phyloP scores from a whole-genome alignment of 257 asterid genomes.

The Henckelia pumila region DNA sequence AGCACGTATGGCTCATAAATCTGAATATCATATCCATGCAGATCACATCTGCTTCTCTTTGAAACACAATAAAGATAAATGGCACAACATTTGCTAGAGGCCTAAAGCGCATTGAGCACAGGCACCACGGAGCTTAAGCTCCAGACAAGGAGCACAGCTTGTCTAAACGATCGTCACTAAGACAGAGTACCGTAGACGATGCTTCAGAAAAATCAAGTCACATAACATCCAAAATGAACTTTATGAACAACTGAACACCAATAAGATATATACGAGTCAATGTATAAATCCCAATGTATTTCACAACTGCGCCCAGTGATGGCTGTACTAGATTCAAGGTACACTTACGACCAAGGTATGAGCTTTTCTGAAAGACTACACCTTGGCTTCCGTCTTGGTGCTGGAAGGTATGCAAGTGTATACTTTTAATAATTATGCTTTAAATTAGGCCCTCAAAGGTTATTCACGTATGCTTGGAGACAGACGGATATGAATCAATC shows the following conservation, averaged over 20 bases:
- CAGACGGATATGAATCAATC: not conserved
- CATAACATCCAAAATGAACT: not conserved
- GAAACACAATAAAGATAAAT: too few species aligned
- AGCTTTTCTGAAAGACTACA: not conserved
- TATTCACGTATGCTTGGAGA: not conserved
- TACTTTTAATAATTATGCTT: not conserved
- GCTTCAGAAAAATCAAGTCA: not conserved
- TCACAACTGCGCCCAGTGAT: not conserved
- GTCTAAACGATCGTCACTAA: not conserved
- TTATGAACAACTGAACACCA: not conserved
- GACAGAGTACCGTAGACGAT: not conserved
- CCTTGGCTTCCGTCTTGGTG: not conserved
- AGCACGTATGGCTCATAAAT: too few species aligned
- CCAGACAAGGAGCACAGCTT: not conserved
- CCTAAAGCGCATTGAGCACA: too few species aligned
- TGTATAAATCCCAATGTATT: not conserved
- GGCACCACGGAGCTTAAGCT: too few species aligned
- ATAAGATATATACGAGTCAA: too few species aligned
- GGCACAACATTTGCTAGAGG: too few species aligned
- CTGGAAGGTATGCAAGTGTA: not conserved
- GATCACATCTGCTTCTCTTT: too few species aligned
- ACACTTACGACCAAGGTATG: not conserved
- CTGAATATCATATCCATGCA: too few species aligned
- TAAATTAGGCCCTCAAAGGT: not conserved
- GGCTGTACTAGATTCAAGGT: not conserved